Evolutionary conservation across 495 filamentous ascomycete species (phyloP).

Genomic region (Letharia lupina): DNA sequence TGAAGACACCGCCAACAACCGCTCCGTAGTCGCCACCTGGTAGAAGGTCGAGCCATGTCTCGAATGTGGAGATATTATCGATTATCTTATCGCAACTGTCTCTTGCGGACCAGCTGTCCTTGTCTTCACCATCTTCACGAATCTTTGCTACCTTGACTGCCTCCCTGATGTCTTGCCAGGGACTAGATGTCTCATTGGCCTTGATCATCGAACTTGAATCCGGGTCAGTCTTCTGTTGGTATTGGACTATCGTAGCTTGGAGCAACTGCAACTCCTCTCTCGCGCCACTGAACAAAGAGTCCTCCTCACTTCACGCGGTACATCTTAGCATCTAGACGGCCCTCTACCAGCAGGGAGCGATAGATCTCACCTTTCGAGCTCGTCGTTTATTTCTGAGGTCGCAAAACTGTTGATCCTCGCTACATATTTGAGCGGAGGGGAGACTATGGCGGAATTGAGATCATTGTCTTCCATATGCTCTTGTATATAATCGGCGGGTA

Average conservation of each 20-base stretch:
- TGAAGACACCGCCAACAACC: conserved; percentile 14
- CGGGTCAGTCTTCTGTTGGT: background rate
- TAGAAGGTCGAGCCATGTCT: conserved; percentile 11
- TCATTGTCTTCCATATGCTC: conserved; percentile 10
- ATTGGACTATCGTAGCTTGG: background rate
- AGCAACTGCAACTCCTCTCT: conserved; percentile 1
- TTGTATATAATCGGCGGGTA: conserved; percentile 7
- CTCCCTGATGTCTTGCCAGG: background rate
- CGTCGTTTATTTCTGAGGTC: background rate
- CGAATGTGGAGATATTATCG: background rate
- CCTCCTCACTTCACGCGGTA: background rate
- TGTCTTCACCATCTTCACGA: background rate
- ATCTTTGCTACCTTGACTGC: background rate
- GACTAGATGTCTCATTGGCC: background rate
- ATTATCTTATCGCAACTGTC: background rate
- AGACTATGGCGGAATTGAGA: conserved; percentile 3
- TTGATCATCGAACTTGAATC: background rate
- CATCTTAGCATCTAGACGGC: background rate
- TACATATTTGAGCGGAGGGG: conserved; percentile 6
- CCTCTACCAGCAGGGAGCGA: too few species aligned
- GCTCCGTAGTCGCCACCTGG: conserved; percentile 13
- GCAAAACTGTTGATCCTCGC: conserved; percentile 4
- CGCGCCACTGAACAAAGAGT: background rate
- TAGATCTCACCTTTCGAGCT: background rate
- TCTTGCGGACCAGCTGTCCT: background rate